A percentile compares a stretch with the other conserved stretches of the same genome.
Evolutionary conservation across 1,284 basidiomycete species (phyloP).

Genomic region (Rhodotorula glutinis): DNA sequence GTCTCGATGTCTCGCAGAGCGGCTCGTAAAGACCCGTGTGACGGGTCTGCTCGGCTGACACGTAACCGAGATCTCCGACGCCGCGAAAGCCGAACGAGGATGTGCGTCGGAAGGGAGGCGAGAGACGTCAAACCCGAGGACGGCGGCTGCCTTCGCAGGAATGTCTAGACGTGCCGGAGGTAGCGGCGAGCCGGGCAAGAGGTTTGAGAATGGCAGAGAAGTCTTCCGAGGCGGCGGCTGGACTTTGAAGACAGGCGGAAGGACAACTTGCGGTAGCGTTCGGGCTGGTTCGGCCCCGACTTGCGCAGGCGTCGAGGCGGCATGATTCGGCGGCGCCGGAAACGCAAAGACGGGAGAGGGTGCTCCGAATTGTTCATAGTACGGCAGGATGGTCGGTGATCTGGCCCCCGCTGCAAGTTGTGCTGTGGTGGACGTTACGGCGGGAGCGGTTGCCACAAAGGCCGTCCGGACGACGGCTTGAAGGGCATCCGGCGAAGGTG

Average conservation of each 20-base stretch:
- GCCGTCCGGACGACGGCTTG: background rate
- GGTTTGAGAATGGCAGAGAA: conserved; percentile 15
- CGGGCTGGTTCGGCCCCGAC: too few species aligned
- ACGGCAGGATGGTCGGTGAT: too few species aligned
- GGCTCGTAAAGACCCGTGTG: too few species aligned
- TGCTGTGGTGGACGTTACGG: too few species aligned
- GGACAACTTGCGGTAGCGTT: too few species aligned
- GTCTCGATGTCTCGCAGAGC: too few species aligned
- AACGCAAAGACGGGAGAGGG: too few species aligned
- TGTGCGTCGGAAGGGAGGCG: background rate
- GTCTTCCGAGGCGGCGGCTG: conserved; percentile 7
- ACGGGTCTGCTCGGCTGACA: too few species aligned
- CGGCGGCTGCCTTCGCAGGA: conserved; percentile 24
- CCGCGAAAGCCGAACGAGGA: background rate
- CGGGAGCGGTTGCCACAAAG: background rate
- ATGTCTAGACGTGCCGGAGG: background rate
- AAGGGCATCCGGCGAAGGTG: background rate
- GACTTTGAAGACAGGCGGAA: background rate
- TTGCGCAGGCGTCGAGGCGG: too few species aligned
- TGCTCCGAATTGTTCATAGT: too few species aligned
- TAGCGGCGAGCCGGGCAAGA: background rate
- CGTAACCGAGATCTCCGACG: background rate
- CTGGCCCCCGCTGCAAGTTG: too few species aligned
- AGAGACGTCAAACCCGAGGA: conserved; percentile 22
- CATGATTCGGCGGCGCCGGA: too few species aligned